A percentile compares a stretch with the other conserved stretches of the same genome.
Evolutionary conservation across 352 stramenopile genomes (phyloP).

Genomic region (Globisporangium nunn): DNA sequence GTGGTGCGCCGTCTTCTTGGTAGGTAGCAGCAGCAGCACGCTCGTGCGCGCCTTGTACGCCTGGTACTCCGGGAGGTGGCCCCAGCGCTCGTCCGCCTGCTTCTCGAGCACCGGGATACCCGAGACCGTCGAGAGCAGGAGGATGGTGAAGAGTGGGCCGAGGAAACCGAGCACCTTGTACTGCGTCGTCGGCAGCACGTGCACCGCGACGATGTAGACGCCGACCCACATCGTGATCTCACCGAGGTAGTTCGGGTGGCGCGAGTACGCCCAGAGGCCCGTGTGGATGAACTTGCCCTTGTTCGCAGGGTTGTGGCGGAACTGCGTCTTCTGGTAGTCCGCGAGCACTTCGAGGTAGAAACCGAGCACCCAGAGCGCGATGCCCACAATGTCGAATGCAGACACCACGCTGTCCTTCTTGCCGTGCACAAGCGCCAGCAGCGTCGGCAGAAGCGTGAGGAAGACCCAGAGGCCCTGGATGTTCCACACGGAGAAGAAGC

Average conservation of each 20-base stretch:
- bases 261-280: constrained; percentile 79
- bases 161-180: constrained; percentile 35
- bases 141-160: constrained; percentile 54
- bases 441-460: constrained; percentile 55
- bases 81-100: constrained; percentile 55
- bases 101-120: constrained; percentile 76
- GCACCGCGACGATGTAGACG: constrained; percentile 39
- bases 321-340: constrained; percentile 80
- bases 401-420: constrained; percentile 19
- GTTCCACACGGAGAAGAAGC: constrained; percentile 70
- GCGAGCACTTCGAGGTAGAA: constrained; percentile 70
- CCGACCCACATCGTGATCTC: constrained; percentile 88
- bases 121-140: constrained; percentile 55
- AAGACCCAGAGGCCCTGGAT: constrained; percentile 78
- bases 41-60: constrained; percentile 68
- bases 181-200: constrained; percentile 33
- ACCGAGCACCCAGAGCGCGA: constrained; percentile 54
- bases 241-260: constrained; percentile 91
- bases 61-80: constrained; percentile 46
- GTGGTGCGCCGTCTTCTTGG: constrained; percentile 8
- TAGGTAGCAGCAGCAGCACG: constrained; percentile 30
- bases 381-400: constrained; percentile 30
- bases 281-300: constrained; percentile 73
- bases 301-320: constrained; percentile 51
- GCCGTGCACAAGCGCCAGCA: constrained; percentile 37